Evolutionary conservation across 306 rosid genomes (phyloP), one percentile per base, ranked within the genome.

Genomic region (Vigna reflexopilosa): DNA sequence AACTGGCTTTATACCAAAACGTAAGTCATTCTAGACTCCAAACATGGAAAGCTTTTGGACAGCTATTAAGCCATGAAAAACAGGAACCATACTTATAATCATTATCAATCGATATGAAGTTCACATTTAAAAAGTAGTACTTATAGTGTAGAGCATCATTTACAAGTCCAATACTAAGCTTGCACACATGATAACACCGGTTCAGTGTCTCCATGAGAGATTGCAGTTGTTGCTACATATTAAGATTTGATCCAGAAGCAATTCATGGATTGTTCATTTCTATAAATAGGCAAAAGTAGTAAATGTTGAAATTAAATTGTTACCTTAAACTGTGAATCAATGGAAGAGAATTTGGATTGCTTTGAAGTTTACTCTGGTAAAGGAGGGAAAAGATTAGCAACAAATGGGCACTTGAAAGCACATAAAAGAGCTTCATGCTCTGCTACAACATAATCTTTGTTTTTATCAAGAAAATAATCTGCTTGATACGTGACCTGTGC

Each of bases 361-460:
- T 90, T 92, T 77, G 97, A 92, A 70, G 88, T 67, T 83, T 92
- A 95, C 82, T 90, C 95, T 32, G 93, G 90, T 67, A 88, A 82
- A 54, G 91, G 91, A 79, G 97, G 97, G 83, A 92, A 88, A 72
- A 92, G 91, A 80, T 84, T 87, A 72, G 93, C 91, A 65, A 90
- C 90, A 71, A 92, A 92, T 32, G 80, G 38, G 81, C 97, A 92
- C 80, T 83, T 86, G 40, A 95, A 90, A 55, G 89, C 97, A 76
- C 88, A 56, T 67, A 92, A 73, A 47, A 92, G 87, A 57, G 95
- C 95, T 77, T 92, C 93, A 81, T 92, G 97, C 79, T 92, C 97
- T 61, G 97, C 97, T 28, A 92, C 95, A 59, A 92, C 97, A 56
- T 92, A 92, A 77, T 92, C 97, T 81, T 90, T 92, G 83, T 92